Evolutionary conservation across 306 rosid species (phyloP).

Genomic region (Sechiopsis laciniata): DNA sequence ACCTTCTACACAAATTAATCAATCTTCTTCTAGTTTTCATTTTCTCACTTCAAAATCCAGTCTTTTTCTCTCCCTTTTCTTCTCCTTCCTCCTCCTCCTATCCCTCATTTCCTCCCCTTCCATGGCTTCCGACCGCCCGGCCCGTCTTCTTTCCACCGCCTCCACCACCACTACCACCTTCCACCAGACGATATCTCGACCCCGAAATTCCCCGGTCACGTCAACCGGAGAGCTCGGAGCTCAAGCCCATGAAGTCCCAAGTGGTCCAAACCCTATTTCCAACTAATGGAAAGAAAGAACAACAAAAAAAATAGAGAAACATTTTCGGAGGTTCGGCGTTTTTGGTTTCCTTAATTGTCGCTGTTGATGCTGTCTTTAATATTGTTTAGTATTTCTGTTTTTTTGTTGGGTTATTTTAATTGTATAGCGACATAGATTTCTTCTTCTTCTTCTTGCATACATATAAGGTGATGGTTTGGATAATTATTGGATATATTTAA

Average conservation of each 20-base stretch:
- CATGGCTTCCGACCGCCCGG: slow-evolving; percentile 15
- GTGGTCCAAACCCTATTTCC: slow-evolving; percentile 30
- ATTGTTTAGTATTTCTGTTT: background rate
- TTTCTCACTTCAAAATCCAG: slow-evolving; percentile 40
- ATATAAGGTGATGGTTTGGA: slow-evolving; percentile 20
- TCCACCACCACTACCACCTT: slow-evolving; percentile 30
- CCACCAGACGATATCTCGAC: slow-evolving; percentile 38
- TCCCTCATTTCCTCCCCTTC: slow-evolving; percentile 32
- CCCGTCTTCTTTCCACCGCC: slow-evolving; percentile 39
- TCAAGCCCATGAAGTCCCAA: slow-evolving; percentile 26
- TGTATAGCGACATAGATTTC: slow-evolving; percentile 6
- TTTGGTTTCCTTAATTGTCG: background rate
- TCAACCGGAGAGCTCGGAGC: background rate
- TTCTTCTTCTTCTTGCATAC: too few species aligned
- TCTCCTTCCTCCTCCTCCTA: slow-evolving; percentile 55
- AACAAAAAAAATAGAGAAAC: background rate
- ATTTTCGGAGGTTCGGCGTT: slow-evolving; percentile 16
- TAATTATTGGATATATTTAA: background rate
- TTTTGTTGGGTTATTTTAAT: slow-evolving; percentile 11
- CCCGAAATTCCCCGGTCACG: background rate
- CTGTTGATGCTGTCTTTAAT: slow-evolving; percentile 14
- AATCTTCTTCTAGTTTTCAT: slow-evolving; percentile 37
- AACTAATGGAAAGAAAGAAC: slow-evolving; percentile 2
- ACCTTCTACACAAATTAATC: slow-evolving; percentile 37
- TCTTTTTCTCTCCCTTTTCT: slow-evolving; percentile 48